A percentile compares a stretch with the other conserved stretches of the same genome.
These are phyloP conservation scores for Rhazya stricta DNA, from an alignment of 257 asterid genomes.

Conservation along the genomic window DNA sequence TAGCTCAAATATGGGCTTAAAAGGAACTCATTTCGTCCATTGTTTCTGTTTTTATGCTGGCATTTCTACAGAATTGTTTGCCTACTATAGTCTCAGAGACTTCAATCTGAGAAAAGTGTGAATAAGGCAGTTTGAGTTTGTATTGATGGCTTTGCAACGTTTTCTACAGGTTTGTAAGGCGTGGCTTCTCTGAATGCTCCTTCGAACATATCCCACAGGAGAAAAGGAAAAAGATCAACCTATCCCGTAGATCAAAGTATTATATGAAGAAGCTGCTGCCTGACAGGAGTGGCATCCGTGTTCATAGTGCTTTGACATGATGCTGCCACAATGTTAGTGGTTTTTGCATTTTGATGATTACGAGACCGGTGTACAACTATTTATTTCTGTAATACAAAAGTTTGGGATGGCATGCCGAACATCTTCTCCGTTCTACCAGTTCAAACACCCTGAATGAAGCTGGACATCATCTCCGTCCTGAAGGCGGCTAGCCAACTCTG, in stretches of 20 bases:
- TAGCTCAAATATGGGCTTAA: neutral
- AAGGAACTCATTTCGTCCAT: too few relatives aligned
- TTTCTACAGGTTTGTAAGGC: conserved; percentile 78
- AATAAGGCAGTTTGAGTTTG: neutral
- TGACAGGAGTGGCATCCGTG: conserved; percentile 66
- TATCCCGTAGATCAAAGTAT: conserved; percentile 78
- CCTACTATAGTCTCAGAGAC: neutral
- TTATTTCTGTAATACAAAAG: too few relatives aligned
- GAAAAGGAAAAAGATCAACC: conserved; percentile 69
- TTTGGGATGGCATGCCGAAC: neutral
- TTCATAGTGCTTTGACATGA: conserved; percentile 40
- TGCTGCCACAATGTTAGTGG: neutral
- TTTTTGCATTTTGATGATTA: neutral
- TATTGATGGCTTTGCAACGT: neutral
- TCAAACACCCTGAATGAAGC: neutral
- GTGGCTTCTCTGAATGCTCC: conserved; percentile 82
- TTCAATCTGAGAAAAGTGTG: neutral
- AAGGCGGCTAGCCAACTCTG: neutral
- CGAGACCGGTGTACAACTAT: neutral
- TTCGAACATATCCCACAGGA: conserved; percentile 63
- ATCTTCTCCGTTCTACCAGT: too few relatives aligned
- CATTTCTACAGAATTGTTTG: neutral
- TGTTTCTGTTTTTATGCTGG: neutral
- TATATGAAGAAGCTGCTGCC: conserved; percentile 77
- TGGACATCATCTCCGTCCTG: neutral